Percentiles rank a stretch among this genome's conserved stretches.
These are phyloP conservation scores for Thymus mandschuricus DNA, from an alignment of 257 asterid species.

Conservation along the genomic window DNA sequence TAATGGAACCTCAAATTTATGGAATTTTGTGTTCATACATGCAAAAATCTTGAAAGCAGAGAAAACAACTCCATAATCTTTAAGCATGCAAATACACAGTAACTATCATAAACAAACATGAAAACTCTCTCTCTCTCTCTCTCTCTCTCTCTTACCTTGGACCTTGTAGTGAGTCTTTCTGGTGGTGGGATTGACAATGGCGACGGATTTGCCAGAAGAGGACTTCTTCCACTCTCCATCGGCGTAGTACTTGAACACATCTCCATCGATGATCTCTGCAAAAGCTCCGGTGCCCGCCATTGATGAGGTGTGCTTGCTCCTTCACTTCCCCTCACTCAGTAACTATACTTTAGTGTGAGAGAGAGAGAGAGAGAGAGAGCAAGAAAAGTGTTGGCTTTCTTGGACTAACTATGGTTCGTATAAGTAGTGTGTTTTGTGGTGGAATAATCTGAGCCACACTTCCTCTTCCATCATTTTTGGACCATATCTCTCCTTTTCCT, in stretches of 20 bases:
- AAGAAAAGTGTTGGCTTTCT: conserved; percentile 13
- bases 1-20: no score
- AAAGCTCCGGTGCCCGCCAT: conserved; percentile 27
- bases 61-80: neutral
- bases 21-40: neutral
- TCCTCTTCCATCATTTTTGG: conserved; percentile 28
- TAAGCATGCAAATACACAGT: neutral
- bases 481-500: conserved; percentile 21
- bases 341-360: no score
- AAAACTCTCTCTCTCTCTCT: neutral
- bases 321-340: neutral
- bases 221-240: conserved; percentile 65
- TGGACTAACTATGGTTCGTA: conserved; percentile 22
- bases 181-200: conserved; percentile 83
- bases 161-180: conserved; percentile 88
- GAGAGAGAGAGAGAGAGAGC: neutral
- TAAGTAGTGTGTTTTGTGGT: conserved; percentile 25
- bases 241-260: conserved; percentile 10
- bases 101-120: neutral
- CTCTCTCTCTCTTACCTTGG: conserved; percentile 53
- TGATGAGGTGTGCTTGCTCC: neutral
- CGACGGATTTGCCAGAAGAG: conserved; percentile 75
- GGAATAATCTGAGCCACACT: conserved; percentile 50
- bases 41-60: conserved; percentile 4
- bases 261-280: conserved; percentile 72